These are phyloP conservation scores for Anthostomella pinea DNA, from an alignment of 2,329 filamentous ascomycete species.

Conservation along the genomic window DNA sequence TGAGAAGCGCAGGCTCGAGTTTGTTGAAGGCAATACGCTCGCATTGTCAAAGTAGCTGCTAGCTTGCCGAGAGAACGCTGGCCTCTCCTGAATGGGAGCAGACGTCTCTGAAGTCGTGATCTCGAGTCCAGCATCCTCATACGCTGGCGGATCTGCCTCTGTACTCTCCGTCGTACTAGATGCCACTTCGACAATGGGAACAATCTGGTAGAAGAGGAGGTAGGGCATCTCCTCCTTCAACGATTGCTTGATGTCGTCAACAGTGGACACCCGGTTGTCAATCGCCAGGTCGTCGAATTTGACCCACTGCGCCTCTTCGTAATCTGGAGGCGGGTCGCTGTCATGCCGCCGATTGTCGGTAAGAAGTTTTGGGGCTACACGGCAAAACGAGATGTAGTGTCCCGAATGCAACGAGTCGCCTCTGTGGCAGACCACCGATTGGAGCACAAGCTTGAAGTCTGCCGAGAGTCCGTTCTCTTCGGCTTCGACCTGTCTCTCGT, in stretches of 20 bases:
- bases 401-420: conserved; percentile 83
- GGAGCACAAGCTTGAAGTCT: conserved; percentile 91
- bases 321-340: conserved; percentile 59
- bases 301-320: conserved; percentile 78
- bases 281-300: conserved; percentile 83
- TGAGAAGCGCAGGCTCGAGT: conserved; percentile 54
- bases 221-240: conserved; percentile 89
- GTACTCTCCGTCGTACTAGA: conserved; percentile 45
- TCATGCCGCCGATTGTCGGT: conserved; percentile 57
- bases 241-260: conserved; percentile 74
- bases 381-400: conserved; percentile 84
- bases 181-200: conserved; percentile 74
- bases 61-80: conserved; percentile 33
- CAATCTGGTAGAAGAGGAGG: conserved; percentile 90
- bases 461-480: conserved; percentile 66
- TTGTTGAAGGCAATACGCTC: conserved; percentile 32
- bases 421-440: conserved; percentile 89
- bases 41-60: conserved; percentile 47
- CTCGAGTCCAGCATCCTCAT: conserved; percentile 50
- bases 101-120: conserved; percentile 34
- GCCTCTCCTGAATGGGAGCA: conserved; percentile 27
- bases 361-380: conserved; percentile 64
- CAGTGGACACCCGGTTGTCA: conserved; percentile 65
- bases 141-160: conserved; percentile 55
- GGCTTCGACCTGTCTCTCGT: conserved; percentile 65